phyloP scores from a whole-genome alignment of 192 early-diverging fungal species.

The Entomortierella lignicola region DNA sequence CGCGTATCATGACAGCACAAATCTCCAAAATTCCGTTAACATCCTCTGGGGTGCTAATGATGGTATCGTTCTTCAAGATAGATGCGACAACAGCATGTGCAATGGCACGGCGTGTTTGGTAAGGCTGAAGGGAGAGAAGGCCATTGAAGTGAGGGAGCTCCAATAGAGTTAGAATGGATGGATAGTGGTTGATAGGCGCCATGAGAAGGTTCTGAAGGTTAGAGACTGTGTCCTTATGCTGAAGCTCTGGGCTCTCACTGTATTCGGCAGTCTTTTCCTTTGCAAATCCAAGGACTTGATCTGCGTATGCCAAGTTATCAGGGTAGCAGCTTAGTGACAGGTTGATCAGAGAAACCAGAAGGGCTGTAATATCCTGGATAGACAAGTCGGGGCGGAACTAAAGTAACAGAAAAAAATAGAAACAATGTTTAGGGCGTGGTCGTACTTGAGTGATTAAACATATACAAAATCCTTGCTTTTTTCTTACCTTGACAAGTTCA shows the following conservation, averaged over 20 bases:
- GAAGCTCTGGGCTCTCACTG: constrained; percentile 72
- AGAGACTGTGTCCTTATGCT: constrained; percentile 73
- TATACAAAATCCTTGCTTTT: background rate
- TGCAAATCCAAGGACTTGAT: constrained; percentile 92
- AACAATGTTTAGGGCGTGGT: background rate
- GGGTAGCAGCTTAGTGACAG: constrained; percentile 95
- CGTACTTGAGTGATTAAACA: background rate
- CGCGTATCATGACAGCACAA: constrained; percentile 82
- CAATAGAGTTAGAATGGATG: constrained; percentile 71
- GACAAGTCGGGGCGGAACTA: constrained; percentile 91
- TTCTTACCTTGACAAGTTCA: constrained; percentile 82
- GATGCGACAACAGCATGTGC: constrained; percentile 80
- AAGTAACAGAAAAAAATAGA: too few species aligned
- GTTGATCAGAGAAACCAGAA: constrained; percentile 89
- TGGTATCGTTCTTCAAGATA: constrained; percentile 76
- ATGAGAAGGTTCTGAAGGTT: constrained; percentile 88
- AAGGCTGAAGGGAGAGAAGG: constrained; percentile 88
- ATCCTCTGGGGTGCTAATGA: constrained; percentile 74
- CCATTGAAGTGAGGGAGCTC: constrained; percentile 84
- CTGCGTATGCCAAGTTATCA: constrained; percentile 85
- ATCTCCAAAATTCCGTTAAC: constrained; percentile 86
- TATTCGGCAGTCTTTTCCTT: constrained; percentile 79
- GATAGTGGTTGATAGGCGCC: constrained; percentile 83
- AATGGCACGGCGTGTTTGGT: constrained; percentile 83
- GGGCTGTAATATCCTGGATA: constrained; percentile 91